These are phyloP conservation scores for Iris pallida DNA, from an alignment of 116 monocot genomes.

Conservation along the genomic window DNA sequence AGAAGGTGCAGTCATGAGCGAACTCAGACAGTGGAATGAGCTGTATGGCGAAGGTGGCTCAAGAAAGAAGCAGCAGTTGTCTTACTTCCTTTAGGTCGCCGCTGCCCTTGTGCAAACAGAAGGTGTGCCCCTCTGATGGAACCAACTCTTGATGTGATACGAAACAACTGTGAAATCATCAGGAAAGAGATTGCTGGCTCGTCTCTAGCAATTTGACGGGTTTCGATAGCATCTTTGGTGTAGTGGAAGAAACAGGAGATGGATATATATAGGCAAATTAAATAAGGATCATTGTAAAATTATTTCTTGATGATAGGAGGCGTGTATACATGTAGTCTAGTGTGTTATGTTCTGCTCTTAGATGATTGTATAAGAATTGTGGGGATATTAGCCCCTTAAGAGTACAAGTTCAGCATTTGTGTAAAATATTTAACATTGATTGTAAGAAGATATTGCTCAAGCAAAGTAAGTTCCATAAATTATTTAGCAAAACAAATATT, in stretches of 20 bases:
- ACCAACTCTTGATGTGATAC: background rate
- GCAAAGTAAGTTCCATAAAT: no score
- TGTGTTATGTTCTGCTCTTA: no score
- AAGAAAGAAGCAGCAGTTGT: constrained; percentile 82
- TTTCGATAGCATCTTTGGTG: background rate
- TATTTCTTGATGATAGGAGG: no score
- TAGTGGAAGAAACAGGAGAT: background rate
- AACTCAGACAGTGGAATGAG: constrained; percentile 97
- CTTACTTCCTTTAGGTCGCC: constrained; percentile 73
- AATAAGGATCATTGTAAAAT: no score
- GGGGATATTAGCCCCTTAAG: no score
- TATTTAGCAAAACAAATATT: no score
- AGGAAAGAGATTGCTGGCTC: background rate
- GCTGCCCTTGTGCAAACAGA: background rate
- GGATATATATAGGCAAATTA: constrained; percentile 5
- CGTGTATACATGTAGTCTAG: no score
- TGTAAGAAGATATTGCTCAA: no score
- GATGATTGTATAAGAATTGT: no score
- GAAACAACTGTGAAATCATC: background rate
- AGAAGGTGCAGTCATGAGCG: constrained; percentile 80
- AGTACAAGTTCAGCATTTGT: no score
- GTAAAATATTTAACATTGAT: no score
- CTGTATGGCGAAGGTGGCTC: constrained; percentile 96
- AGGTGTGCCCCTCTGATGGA: background rate
- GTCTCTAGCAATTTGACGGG: background rate